A percentile compares a stretch with the other conserved stretches of the same genome.
phyloP scores from a whole-genome alignment of 2,329 filamentous ascomycete species.

The Elsinoe perseae region DNA sequence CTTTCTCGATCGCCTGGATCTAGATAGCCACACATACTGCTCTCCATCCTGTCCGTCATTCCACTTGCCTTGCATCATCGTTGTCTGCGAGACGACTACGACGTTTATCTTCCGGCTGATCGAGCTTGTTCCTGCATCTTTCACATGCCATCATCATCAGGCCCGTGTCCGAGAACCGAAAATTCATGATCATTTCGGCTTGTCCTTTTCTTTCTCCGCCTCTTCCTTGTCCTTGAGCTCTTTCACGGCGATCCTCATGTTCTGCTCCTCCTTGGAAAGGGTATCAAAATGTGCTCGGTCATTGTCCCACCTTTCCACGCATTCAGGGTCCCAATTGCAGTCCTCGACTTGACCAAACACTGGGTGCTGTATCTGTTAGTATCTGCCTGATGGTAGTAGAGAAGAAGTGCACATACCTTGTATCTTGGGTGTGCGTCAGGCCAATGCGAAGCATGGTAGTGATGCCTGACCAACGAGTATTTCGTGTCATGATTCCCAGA shows the following conservation, averaged over 20 bases:
- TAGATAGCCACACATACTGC: neutral
- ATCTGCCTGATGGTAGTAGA: neutral
- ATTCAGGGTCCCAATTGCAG: slow-evolving; percentile 62
- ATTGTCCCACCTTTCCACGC: slow-evolving; percentile 58
- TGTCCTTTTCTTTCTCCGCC: slow-evolving; percentile 21
- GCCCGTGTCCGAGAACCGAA: neutral
- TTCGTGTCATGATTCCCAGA: slow-evolving; percentile 54
- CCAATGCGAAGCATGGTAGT: slow-evolving; percentile 69
- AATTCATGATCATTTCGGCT: slow-evolving; percentile 3
- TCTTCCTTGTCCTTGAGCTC: slow-evolving; percentile 21
- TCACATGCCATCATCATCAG: neutral
- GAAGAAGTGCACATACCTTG: neutral
- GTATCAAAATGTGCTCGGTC: slow-evolving; percentile 54
- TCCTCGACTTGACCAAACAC: slow-evolving; percentile 62
- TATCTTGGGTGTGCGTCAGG: slow-evolving; percentile 55
- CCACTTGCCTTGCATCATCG: neutral
- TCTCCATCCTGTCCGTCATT: neutral
- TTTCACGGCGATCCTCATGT: slow-evolving; percentile 39
- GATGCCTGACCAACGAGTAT: slow-evolving; percentile 59
- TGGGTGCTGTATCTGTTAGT: slow-evolving; percentile 41
- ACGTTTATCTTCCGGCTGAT: neutral
- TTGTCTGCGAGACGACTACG: neutral
- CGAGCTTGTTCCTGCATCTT: neutral
- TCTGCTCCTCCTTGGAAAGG: slow-evolving; percentile 53
- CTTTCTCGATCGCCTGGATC: neutral